Conservation (phyloP, 2,329 filamentous ascomycete genomes). For the Fusarium piperis region DNA sequence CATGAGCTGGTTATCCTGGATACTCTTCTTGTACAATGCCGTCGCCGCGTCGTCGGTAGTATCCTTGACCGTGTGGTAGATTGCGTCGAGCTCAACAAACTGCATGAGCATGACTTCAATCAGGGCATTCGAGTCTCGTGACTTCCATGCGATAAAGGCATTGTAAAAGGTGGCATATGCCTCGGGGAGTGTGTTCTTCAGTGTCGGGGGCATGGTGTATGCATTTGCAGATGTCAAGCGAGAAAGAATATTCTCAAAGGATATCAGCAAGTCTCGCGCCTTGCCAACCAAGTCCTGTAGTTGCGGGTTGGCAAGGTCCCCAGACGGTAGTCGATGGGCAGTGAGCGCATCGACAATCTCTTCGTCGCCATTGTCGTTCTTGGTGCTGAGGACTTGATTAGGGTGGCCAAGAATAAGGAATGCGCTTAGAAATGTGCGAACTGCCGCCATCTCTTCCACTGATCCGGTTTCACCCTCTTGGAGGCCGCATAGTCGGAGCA, state of each 20-base stretch:
- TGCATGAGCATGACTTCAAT: slow-evolving; percentile 88
- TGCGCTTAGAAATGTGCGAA: slow-evolving; percentile 81
- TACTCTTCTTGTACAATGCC: slow-evolving; percentile 81
- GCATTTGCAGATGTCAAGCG: slow-evolving; percentile 73
- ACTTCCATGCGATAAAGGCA: slow-evolving; percentile 86
- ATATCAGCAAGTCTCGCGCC: slow-evolving; percentile 78
- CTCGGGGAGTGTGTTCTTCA: slow-evolving; percentile 71
- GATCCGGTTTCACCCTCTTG: slow-evolving; percentile 71
- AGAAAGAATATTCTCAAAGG: slow-evolving; percentile 78
- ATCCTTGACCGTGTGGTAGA: slow-evolving; percentile 85
- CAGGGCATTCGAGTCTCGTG: slow-evolving; percentile 79
- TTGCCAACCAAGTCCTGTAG: slow-evolving; percentile 79
- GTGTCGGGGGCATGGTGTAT: slow-evolving; percentile 71
- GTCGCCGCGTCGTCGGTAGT: slow-evolving; percentile 78
- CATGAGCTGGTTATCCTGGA: slow-evolving; percentile 82
- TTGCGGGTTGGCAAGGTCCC: slow-evolving; percentile 68
- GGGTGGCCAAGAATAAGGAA: slow-evolving; percentile 84
- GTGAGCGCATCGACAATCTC: slow-evolving; percentile 57
- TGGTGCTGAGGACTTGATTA: slow-evolving; percentile 79
- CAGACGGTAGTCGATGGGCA: slow-evolving; percentile 47
- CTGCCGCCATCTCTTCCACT: slow-evolving; percentile 74
- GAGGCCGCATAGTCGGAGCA: slow-evolving; percentile 76
- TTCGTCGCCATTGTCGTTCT: slow-evolving; percentile 68
- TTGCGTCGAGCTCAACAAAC: slow-evolving; percentile 85
- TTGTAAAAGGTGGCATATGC: slow-evolving; percentile 79